Conservation (phyloP, 2,329 filamentous ascomycete genomes). For the Chrysosporium keratinophilum region DNA sequence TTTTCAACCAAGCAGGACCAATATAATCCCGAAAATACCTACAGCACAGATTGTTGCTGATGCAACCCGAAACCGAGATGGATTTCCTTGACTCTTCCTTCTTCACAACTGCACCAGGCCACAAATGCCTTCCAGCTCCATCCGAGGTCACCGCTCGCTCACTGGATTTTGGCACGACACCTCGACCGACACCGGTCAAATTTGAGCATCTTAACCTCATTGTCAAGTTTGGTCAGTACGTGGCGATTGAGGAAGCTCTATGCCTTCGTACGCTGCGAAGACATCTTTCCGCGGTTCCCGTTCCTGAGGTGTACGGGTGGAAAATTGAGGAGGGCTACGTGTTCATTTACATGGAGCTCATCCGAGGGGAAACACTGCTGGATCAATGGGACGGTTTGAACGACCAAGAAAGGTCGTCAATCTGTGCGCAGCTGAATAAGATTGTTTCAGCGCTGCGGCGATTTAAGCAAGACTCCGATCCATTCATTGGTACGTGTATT, state of each 20-base stretch:
- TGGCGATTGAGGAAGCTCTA: conserved; percentile 20
- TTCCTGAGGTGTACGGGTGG: conserved; percentile 33
- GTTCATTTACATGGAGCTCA: conserved; percentile 29
- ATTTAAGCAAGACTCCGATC: conserved; percentile 19
- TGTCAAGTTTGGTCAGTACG: conserved; percentile 21
- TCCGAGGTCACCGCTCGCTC: conserved; percentile 18
- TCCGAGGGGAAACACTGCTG: conserved; percentile 22
- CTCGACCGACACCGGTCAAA: conserved; percentile 13
- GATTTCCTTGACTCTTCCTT: conserved; percentile 23
- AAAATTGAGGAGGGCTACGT: conserved; percentile 18
- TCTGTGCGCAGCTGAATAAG: conserved; percentile 17
- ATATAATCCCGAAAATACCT: too few species aligned
- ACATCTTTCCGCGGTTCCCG: conserved; percentile 22
- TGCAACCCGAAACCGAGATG: conserved; percentile 15
- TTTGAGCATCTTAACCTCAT: conserved; percentile 19
- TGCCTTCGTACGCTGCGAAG: conserved; percentile 21
- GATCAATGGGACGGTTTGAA: conserved; percentile 20
- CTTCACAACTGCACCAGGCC: conserved; percentile 17
- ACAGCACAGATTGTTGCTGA: too few species aligned
- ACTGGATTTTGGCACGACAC: conserved; percentile 12
- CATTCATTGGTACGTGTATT: conserved; percentile 20
- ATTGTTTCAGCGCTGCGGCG: conserved; percentile 18
- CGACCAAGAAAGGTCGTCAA: conserved; percentile 12
- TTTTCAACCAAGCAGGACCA: too few species aligned
- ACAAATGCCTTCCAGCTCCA: conserved; percentile 19